Evolutionary conservation across 1,139 yeast genomes (phyloP).

Genomic region (Kodamaea suecica): DNA sequence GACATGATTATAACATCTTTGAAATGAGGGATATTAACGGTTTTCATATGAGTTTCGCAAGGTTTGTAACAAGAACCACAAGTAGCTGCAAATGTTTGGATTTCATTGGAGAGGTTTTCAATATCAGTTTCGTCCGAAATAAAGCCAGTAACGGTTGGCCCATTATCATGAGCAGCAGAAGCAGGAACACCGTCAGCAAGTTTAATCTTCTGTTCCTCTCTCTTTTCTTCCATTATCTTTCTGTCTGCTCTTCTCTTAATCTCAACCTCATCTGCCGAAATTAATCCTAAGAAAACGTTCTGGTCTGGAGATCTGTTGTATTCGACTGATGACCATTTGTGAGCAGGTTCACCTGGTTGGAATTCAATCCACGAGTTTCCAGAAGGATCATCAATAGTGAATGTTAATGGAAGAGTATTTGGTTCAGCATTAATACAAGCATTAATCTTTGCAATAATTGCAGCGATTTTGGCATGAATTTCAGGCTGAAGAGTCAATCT

Average conservation of each 20-base stretch:
- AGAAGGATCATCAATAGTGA: slow-evolving; percentile 87
- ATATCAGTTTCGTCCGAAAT: slow-evolving; percentile 72
- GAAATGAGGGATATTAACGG: slow-evolving; percentile 95
- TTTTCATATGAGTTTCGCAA: slow-evolving; percentile 94
- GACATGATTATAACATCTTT: slow-evolving; percentile 97
- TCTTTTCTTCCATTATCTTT: slow-evolving; percentile 32
- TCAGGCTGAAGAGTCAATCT: slow-evolving; percentile 74
- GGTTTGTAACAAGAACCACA: slow-evolving; percentile 85
- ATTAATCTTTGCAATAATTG: slow-evolving; percentile 59
- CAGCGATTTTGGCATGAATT: slow-evolving; percentile 68
- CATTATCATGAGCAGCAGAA: slow-evolving; percentile 21
- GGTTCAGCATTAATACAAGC: slow-evolving; percentile 61
- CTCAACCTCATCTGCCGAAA: slow-evolving; percentile 75
- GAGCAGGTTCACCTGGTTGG: slow-evolving; percentile 82
- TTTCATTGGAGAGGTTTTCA: slow-evolving; percentile 82
- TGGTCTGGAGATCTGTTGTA: slow-evolving; percentile 88
- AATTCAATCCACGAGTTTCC: slow-evolving; percentile 98
- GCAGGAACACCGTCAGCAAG: not conserved
- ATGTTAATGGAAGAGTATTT: slow-evolving; percentile 71
- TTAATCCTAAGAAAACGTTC: slow-evolving; percentile 80
- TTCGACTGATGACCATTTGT: slow-evolving; percentile 86
- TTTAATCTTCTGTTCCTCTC: slow-evolving; percentile 16
- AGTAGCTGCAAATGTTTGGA: slow-evolving; percentile 87
- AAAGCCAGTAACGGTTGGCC: slow-evolving; percentile 48
- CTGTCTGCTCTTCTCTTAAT: slow-evolving; percentile 44